Evolutionary conservation across 805 yeast species (phyloP).

Genomic region (Blastobotrys attinorum): DNA sequence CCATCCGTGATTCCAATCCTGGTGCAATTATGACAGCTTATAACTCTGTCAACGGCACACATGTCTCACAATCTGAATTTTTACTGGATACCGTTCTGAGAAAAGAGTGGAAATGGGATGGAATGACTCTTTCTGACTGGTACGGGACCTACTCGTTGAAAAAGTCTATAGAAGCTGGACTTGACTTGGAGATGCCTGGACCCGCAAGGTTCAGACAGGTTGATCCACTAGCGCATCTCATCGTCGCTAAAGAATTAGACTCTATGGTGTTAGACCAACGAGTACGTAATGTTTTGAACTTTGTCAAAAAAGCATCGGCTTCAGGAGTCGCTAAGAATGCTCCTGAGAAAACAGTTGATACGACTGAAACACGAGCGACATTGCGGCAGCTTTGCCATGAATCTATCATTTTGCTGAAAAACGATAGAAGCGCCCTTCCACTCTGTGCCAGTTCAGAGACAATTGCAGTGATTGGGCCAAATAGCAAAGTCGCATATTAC

Average conservation of each 20-base stretch:
- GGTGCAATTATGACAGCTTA: conserved; percentile 53
- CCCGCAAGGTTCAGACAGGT: conserved; percentile 40
- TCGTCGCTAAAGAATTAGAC: conserved; percentile 28
- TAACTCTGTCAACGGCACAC: conserved; percentile 55
- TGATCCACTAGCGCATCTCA: conserved; percentile 31
- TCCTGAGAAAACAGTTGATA: conserved; percentile 36
- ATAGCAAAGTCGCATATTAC: conserved; percentile 41
- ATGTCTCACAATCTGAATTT: conserved; percentile 40
- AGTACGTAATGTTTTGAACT: conserved; percentile 39
- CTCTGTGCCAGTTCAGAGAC: conserved; percentile 34
- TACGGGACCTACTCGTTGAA: conserved; percentile 45
- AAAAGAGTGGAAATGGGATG: conserved; percentile 50
- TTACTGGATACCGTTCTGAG: conserved; percentile 42
- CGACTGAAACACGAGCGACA: conserved; percentile 38
- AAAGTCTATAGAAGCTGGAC: conserved; percentile 44
- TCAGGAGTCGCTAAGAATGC: conserved; percentile 37
- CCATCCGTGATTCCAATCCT: conserved; percentile 46
- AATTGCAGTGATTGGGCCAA: conserved; percentile 56
- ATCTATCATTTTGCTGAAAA: conserved; percentile 49
- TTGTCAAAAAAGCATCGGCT: conserved; percentile 36
- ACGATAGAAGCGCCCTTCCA: conserved; percentile 42
- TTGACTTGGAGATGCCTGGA: conserved; percentile 65
- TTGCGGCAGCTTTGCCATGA: conserved; percentile 43
- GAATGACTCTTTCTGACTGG: conserved; percentile 59
- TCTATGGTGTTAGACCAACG: conserved; percentile 43